Base-by-base conservation (phyloP, 306 rosid genomes). In the Vachellia pachyceras region DNA sequence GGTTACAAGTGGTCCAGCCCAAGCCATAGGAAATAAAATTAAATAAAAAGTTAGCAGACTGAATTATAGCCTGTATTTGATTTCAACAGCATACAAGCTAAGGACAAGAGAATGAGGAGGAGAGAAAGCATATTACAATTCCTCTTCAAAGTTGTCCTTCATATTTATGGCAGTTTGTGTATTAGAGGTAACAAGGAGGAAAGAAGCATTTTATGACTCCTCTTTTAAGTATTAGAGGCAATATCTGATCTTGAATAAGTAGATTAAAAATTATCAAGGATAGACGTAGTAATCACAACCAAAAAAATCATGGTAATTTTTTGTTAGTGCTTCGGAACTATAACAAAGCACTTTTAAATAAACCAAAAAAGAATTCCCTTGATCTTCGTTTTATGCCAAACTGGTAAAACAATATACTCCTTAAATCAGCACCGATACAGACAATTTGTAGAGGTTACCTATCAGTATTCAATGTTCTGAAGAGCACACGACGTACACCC, bases 391-490 rank as follows among this genome's bases (percentile, higher is more conserved):
- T 73, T 36, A 52, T 52, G 35, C 47, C 22, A 35, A 49, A 36
- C 17, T 18, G 22, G 6, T 23, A 10, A 73, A 75, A 75, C 25
- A 54, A 37, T 46, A 77, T 40, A 49, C 75, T 57, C 75, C 42
- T 60, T n/a, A 67, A 22, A 57, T 7, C 41, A 45, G 57, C n/a
- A 72, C 25, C 60, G 65, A 25, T 69, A 55, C 64, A 22, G 36
- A 33, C 37, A 75, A 69, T 20, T 12, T 60, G 81, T 58, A 75
- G 17, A 67, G 7, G 2, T 54, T 86, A 93, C 97, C 90, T 90
- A 84, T 95, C 97, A 0, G 97, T 92, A 58, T 94, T 94, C 29
- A 90, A 81, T 20, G 98, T 92, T 64, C 97, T 88, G 80, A 94
- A 94, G 49, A 92, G 92, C 33, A 92, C 97, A 23, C 97, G 96